Percentiles rank a stretch among this genome's conserved stretches.
Conservation (phyloP, 805 yeast genomes). For the Yarrowia alimentaria region DNA sequence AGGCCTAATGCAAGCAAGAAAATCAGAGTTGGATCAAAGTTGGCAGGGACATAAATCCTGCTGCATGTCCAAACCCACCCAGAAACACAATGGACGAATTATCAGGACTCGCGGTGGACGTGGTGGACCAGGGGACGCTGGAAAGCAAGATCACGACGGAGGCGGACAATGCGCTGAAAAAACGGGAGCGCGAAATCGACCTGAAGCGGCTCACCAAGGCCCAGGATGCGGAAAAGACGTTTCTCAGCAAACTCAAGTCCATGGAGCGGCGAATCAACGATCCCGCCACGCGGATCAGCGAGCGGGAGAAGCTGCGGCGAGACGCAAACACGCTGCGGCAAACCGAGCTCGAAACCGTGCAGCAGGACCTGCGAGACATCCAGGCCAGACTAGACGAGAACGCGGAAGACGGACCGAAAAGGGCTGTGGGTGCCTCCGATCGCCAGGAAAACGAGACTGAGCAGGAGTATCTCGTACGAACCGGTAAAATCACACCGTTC, state of each 20-base stretch:
- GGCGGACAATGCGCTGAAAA: conserved; percentile 62
- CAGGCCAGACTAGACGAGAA: conserved; percentile 46
- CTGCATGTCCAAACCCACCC: too few species aligned
- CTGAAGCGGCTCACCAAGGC: conserved; percentile 71
- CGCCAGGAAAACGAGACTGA: conserved; percentile 71
- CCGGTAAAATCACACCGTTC: conserved; percentile 93
- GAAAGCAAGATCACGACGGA: conserved; percentile 64
- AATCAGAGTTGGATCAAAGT: too few species aligned
- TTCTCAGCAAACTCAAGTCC: conserved; percentile 45
- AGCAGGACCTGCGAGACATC: conserved; percentile 64
- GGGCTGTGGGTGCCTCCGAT: conserved; percentile 29
- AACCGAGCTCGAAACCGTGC: conserved; percentile 53
- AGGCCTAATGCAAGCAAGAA: too few species aligned
- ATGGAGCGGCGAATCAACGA: conserved; percentile 51
- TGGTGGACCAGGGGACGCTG: conserved; percentile 77
- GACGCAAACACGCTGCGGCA: conserved; percentile 54
- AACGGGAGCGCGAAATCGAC: conserved; percentile 71
- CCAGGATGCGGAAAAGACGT: conserved; percentile 46
- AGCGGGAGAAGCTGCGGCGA: conserved; percentile 51
- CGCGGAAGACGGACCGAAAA: conserved; percentile 29
- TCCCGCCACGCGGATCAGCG: conserved; percentile 64
- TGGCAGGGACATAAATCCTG: too few species aligned
- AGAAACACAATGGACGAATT: conserved; percentile 38
- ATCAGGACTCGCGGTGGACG: conserved; percentile 50
- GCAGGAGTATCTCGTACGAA: conserved; percentile 76